Conservation (phyloP, 1,139 yeast species). For the Entelexis paramagnoliae region DNA sequence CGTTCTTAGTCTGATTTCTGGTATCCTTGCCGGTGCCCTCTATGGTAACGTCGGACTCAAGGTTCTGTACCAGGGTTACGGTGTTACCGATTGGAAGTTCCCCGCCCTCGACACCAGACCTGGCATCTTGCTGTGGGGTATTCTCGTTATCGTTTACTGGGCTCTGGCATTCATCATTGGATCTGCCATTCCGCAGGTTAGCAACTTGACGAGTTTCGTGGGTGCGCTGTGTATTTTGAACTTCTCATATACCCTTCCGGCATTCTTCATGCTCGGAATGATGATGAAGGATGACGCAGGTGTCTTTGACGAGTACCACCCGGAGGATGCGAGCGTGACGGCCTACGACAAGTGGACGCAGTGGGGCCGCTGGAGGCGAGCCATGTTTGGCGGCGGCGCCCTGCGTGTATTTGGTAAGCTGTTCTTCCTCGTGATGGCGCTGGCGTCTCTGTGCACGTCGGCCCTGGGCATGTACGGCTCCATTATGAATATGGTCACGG, state of each 20-base stretch:
- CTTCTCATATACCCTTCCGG: constrained; percentile 41
- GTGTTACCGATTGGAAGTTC: constrained; percentile 31
- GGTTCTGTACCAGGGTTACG: constrained; percentile 35
- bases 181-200: constrained; percentile 46
- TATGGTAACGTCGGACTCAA: constrained; percentile 41
- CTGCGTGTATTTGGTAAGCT: constrained; percentile 24
- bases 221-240: constrained; percentile 44
- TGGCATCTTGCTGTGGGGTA: constrained; percentile 35
- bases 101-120: constrained; percentile 31
- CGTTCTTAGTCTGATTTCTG: constrained; percentile 34
- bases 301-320: constrained; percentile 24
- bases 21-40: constrained; percentile 38
- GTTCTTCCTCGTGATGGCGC: constrained; percentile 30
- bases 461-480: constrained; percentile 35
- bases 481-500: constrained; percentile 20
- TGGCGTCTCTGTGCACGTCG: constrained; percentile 36
- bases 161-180: constrained; percentile 40
- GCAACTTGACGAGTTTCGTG: constrained; percentile 40
- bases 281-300: constrained; percentile 34
- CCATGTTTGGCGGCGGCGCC: constrained; percentile 23
- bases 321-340: constrained; percentile 27
- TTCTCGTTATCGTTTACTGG: constrained; percentile 36
- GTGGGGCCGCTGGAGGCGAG: constrained; percentile 33
- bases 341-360: constrained; percentile 33
- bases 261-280: constrained; percentile 33